Conservation (phyloP, 768 basidiomycete species). For the Termitomyces sp. region DNA sequence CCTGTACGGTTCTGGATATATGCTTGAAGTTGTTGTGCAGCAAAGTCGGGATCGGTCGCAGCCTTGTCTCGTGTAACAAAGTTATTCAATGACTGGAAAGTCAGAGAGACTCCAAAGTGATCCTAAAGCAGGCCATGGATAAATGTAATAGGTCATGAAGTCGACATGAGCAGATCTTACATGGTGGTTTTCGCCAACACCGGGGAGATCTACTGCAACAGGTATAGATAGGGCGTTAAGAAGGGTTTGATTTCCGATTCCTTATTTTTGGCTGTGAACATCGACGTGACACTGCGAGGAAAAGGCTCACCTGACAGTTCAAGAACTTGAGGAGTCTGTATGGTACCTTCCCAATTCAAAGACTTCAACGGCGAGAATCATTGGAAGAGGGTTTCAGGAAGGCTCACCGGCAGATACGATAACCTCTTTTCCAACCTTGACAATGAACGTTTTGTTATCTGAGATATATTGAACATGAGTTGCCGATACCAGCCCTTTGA, state of each 20-base stretch:
- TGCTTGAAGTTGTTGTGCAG: not conserved
- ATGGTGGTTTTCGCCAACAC: constrained; percentile 37
- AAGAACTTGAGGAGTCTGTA: constrained; percentile 23
- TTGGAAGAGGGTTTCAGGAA: not conserved
- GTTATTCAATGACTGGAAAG: not conserved
- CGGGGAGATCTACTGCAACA: constrained; percentile 30
- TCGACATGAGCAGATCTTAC: not conserved
- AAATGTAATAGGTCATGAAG: not conserved
- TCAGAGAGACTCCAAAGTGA: not conserved
- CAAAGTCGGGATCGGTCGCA: not conserved
- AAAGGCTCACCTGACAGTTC: constrained; percentile 17
- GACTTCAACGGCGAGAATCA: not conserved
- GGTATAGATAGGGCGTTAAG: constrained; percentile 25
- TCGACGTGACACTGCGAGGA: not conserved
- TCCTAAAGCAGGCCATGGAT: no score
- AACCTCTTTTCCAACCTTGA: constrained; percentile 16
- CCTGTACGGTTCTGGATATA: constrained; percentile 5
- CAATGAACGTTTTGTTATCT: constrained; percentile 4
- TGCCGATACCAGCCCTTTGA: constrained; percentile 1
- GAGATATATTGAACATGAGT: constrained; percentile 11
- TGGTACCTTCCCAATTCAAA: constrained; percentile 8
- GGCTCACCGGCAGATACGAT: constrained; percentile 18
- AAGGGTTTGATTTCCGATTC: constrained; percentile 29
- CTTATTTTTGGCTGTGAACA: constrained; percentile 29
- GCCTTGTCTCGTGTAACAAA: not conserved